These are phyloP conservation scores for Aureobasidium sp. DNA, from an alignment of 2,329 filamentous ascomycete genomes.

Conservation along the genomic window DNA sequence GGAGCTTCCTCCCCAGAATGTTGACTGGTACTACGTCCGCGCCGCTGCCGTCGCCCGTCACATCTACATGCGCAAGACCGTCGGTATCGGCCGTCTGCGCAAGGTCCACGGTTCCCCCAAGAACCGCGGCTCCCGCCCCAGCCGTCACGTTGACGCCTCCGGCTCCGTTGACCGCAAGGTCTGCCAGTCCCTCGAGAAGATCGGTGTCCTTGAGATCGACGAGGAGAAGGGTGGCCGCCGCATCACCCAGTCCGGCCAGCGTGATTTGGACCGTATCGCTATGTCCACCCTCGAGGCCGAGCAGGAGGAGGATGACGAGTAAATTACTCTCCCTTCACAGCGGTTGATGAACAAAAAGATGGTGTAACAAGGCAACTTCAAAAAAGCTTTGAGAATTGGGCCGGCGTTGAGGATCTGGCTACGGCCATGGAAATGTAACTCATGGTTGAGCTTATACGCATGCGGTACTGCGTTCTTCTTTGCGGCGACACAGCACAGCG, in stretches of 20 bases:
- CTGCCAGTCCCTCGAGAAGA: constrained; percentile 97
- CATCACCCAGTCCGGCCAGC: constrained; percentile 96
- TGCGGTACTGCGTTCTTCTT: constrained; percentile 10
- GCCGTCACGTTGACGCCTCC: constrained; percentile 90
- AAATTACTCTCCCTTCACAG: constrained; percentile 12
- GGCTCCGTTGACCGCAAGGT: constrained; percentile 96
- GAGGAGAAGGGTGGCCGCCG: constrained; percentile 98
- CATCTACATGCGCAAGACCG: constrained; percentile 99
- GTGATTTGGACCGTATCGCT: constrained; percentile 82
- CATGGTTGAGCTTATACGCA: constrained; percentile 9
- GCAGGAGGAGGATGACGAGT: constrained; percentile 39
- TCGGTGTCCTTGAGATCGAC: constrained; percentile 93
- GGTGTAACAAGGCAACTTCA: constrained; percentile 5
- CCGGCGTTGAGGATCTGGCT: constrained; percentile 12
- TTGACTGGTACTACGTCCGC: constrained; percentile 92
- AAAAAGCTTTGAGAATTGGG: constrained; percentile 10
- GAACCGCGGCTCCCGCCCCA: constrained; percentile 90
- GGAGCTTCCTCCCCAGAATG: constrained; percentile 95
- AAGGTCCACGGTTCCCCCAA: constrained; percentile 86
- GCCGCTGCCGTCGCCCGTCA: constrained; percentile 93
- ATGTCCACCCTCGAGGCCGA: constrained; percentile 43
- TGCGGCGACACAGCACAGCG: constrained; percentile 7
- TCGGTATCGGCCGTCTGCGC: constrained; percentile 94
- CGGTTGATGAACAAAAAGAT: constrained; percentile 10
- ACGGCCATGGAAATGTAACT: constrained; percentile 12